Evolutionary conservation across 495 filamentous ascomycete genomes (phyloP).

Genomic region (Penicillium lividum): DNA sequence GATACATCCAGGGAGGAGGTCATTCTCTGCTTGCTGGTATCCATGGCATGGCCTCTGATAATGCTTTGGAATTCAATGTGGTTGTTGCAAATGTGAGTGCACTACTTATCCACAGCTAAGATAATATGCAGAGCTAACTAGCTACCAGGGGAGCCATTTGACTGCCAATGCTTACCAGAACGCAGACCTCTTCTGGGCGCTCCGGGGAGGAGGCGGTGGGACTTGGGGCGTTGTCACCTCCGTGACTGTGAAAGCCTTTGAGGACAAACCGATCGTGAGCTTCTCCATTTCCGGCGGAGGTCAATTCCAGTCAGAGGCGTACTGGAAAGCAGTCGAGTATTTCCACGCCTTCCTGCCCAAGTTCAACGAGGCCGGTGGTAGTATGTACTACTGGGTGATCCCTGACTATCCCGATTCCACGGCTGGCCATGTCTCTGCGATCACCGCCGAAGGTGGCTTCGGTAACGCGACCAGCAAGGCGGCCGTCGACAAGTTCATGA

Average conservation of each 20-base stretch:
- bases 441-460: neutral
- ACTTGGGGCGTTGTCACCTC: conserved; percentile 55
- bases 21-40: conserved; percentile 45
- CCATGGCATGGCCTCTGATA: conserved; percentile 38
- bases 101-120: neutral
- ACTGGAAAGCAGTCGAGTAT: conserved; percentile 38
- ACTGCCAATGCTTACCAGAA: conserved; percentile 42
- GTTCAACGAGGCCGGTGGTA: conserved; percentile 36
- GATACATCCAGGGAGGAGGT: conserved; percentile 59
- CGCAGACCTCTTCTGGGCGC: conserved; percentile 56
- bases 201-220: conserved; percentile 45
- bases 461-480: neutral
- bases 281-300: neutral
- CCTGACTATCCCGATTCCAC: conserved; percentile 16
- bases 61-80: conserved; percentile 38
- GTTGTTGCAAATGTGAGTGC: conserved; percentile 41
- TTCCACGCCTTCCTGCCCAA: conserved; percentile 28
- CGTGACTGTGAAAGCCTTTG: conserved; percentile 27
- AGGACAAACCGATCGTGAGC: neutral
- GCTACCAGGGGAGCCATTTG: conserved; percentile 41
- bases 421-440: neutral
- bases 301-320: conserved; percentile 9
- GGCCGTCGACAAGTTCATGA: neutral
- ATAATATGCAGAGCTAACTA: neutral
- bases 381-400: conserved; percentile 37